phyloP scores from a whole-genome alignment of 2,329 filamentous ascomycete species.

The Nemania diffusa region DNA sequence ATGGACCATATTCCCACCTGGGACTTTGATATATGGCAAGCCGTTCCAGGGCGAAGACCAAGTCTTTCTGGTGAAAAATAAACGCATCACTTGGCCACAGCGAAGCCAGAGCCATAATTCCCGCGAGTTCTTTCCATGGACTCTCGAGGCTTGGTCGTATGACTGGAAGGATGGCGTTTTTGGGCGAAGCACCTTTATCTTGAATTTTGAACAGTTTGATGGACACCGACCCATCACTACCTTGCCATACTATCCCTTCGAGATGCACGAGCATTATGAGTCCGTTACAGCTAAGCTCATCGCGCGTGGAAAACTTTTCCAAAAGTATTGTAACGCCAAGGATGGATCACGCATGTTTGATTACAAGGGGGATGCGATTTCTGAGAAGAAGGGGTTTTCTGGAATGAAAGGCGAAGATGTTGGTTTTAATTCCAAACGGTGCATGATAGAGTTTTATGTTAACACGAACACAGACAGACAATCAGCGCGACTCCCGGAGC shows the following conservation, averaged over 20 bases:
- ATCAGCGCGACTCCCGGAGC: not conserved
- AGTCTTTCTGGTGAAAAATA: constrained; percentile 17
- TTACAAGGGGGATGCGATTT: constrained; percentile 6
- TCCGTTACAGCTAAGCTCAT: not conserved
- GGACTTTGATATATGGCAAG: constrained; percentile 14
- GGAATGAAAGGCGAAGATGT: constrained; percentile 15
- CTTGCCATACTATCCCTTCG: constrained; percentile 6
- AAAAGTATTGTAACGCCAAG: constrained; percentile 1
- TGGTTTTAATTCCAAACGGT: too few relatives aligned
- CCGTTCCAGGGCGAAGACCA: constrained; percentile 12
- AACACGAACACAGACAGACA: not conserved
- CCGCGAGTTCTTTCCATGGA: not conserved
- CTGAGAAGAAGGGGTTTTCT: constrained; percentile 17
- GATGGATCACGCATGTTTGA: constrained; percentile 7
- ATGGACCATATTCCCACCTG: constrained; percentile 17
- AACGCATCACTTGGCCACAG: not conserved
- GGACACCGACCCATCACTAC: constrained; percentile 5
- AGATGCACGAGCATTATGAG: constrained; percentile 6
- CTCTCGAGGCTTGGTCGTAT: constrained; percentile 1
- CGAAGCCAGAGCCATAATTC: not conserved
- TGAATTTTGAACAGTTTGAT: constrained; percentile 14
- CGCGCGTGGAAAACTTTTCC: constrained; percentile 8
- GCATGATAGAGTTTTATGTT: too few relatives aligned
- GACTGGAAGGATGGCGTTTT: constrained; percentile 14
- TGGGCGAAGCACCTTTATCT: not conserved